These are phyloP conservation scores for Iris pallida DNA, from an alignment of 116 monocot genomes.

Conservation along the genomic window DNA sequence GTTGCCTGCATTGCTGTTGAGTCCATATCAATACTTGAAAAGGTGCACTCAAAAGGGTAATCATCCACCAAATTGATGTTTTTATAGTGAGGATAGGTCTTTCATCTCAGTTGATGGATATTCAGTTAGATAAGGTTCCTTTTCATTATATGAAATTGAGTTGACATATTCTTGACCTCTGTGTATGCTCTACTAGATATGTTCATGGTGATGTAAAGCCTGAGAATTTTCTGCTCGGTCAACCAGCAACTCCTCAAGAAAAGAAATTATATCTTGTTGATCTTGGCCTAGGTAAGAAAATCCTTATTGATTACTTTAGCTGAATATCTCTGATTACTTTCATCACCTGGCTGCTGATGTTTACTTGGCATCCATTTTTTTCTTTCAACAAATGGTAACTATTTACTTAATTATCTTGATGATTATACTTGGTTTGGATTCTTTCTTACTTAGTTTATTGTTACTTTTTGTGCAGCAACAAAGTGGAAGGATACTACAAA, in stretches of 20 bases:
- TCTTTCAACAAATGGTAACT: background rate
- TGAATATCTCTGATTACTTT: too few relatives aligned
- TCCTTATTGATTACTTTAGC: background rate
- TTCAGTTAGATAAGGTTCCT: background rate
- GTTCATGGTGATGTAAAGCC: slow-evolving; percentile 97
- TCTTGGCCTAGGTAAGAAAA: slow-evolving; percentile 71
- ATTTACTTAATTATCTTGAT: background rate
- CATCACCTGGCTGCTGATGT: background rate
- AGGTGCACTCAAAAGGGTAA: slow-evolving; percentile 92
- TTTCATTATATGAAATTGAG: background rate
- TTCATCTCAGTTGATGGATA: background rate
- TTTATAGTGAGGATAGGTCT: too few relatives aligned
- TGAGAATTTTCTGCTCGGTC: slow-evolving; percentile 92
- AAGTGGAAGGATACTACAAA: slow-evolving; percentile 71
- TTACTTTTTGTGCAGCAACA: slow-evolving; percentile 44
- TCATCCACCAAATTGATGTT: background rate
- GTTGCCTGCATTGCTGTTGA: slow-evolving; percentile 94
- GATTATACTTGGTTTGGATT: background rate
- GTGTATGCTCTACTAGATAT: slow-evolving; percentile 35
- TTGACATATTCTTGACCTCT: background rate
- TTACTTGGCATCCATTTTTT: background rate
- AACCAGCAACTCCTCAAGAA: slow-evolving; percentile 66
- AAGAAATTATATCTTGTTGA: slow-evolving; percentile 89
- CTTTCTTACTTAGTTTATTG: background rate
- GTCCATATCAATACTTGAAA: slow-evolving; percentile 88